Base-by-base conservation (phyloP, 2,329 filamentous ascomycete genomes). In the Penicillium freii region DNA sequence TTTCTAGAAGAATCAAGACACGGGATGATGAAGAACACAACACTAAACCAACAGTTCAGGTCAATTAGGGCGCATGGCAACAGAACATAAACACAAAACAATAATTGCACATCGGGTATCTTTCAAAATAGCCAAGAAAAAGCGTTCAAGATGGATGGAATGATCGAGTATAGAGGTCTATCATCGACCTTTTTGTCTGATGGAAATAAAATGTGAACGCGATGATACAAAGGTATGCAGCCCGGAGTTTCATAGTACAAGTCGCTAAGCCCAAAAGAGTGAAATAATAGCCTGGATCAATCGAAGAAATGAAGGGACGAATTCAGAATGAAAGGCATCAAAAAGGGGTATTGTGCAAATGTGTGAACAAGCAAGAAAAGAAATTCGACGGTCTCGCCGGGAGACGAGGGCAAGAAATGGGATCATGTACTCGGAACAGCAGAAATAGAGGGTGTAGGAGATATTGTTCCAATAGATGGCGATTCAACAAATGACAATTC, bases 21-120 rank as follows among this genome's bases (percentile, higher is more conserved):
- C 27, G 34, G 15, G 17, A 49, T 8, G 21, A 21, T 9, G 39
- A 44, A 34, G 38, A 52, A 15, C 17, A 45, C 29, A 45, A 7
- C 11, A 21, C 19, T 5, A 17, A 27, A n/a, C 21, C 4, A 39
- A 49, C 19, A 39, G 13, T n/a, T 17, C 21, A n/a, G 27, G 27
- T 21, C 27, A 46, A 53, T 23, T 23, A 47, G 17, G 29, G 17
- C 47, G 21, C 13, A 11, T 29, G 6, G 19, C 43, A 5, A 33
- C 40, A 60, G 15, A 33, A 49, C 46, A 56, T 6, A 45, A 50
- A 54, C 47, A 51, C 15, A 43, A 55, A 31, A 60, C 10, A 64
- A 58, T 57, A 62, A 31, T 62, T 52, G 60, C 57, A 61, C 58
- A 61, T 62, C 58, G 69, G 69, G 69, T 71, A 71, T 71, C 63